phyloP scores from a whole-genome alignment of 23 red algal species.

The Gracilaria domingensis region DNA sequence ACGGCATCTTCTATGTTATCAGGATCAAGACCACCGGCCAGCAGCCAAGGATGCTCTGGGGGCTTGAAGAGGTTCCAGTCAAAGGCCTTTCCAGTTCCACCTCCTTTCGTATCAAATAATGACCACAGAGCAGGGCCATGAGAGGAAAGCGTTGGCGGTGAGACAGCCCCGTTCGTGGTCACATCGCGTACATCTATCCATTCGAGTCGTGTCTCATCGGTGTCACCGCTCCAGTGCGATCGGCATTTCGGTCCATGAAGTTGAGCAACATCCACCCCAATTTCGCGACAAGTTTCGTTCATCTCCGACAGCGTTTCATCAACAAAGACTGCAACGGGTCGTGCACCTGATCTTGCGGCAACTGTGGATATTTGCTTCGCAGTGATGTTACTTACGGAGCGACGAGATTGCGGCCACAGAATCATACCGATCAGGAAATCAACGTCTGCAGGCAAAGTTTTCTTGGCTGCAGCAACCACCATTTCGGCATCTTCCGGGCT shows the following conservation, averaged over 20 bases:
- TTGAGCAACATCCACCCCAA: conserved; percentile 57
- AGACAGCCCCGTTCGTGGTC: conserved; percentile 15
- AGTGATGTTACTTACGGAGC: conserved; percentile 25
- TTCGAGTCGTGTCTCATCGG: background rate
- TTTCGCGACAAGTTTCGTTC: background rate
- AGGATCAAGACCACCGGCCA: conserved; percentile 82
- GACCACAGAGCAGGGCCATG: conserved; percentile 37
- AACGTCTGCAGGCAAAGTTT: conserved; percentile 34
- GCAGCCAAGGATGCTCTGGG: conserved; percentile 61
- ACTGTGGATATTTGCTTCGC: conserved; percentile 67
- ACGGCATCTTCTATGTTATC: conserved; percentile 77
- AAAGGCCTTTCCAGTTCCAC: conserved; percentile 77
- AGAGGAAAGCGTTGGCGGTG: background rate
- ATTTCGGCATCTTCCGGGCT: conserved; percentile 67
- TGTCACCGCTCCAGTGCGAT: conserved; percentile 3
- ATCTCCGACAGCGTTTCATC: conserved; percentile 68
- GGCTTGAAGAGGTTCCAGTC: conserved; percentile 66
- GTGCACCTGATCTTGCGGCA: conserved; percentile 40
- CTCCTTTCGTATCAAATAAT: conserved; percentile 76
- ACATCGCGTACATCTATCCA: conserved; percentile 72
- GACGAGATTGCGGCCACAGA: conserved; percentile 77
- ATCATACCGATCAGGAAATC: conserved; percentile 77
- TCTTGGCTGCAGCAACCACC: conserved; percentile 2
- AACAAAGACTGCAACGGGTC: conserved; percentile 77
- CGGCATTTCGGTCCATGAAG: conserved; percentile 64